Conservation (phyloP, 345 rosid genomes). For the Citrus glauca region DNA sequence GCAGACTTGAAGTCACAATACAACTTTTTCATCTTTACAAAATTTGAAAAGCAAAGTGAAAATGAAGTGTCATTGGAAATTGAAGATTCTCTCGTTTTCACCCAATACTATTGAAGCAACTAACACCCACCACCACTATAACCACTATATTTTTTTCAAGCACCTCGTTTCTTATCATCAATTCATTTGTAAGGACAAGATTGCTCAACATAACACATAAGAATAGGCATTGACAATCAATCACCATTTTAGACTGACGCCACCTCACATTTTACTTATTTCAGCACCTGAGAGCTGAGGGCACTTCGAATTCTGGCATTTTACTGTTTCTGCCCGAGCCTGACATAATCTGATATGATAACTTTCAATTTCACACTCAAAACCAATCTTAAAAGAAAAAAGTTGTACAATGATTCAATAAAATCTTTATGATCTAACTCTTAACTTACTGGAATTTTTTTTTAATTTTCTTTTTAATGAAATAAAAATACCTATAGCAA, state of each 20-base stretch:
- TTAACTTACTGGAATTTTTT: background rate
- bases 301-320: background rate
- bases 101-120: slow-evolving; percentile 7
- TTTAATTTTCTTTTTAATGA: too few relatives aligned
- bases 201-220: background rate
- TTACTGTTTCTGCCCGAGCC: background rate
- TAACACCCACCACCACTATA: slow-evolving; percentile 1
- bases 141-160: background rate
- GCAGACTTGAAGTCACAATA: background rate
- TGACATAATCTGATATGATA: background rate
- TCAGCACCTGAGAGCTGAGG: background rate
- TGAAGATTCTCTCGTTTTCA: slow-evolving; percentile 21
- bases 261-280: background rate
- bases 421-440: background rate
- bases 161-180: background rate
- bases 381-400: background rate
- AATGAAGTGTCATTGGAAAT: slow-evolving; percentile 19
- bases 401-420: background rate
- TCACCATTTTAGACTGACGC: background rate
- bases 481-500: too few relatives aligned
- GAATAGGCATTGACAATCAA: background rate
- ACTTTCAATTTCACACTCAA: background rate
- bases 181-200: background rate
- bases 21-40: background rate
- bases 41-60: background rate